Evolutionary conservation across 2,329 filamentous ascomycete species (phyloP), one percentile per base, ranked within the genome.

Genomic region (Fusarium sp.): DNA sequence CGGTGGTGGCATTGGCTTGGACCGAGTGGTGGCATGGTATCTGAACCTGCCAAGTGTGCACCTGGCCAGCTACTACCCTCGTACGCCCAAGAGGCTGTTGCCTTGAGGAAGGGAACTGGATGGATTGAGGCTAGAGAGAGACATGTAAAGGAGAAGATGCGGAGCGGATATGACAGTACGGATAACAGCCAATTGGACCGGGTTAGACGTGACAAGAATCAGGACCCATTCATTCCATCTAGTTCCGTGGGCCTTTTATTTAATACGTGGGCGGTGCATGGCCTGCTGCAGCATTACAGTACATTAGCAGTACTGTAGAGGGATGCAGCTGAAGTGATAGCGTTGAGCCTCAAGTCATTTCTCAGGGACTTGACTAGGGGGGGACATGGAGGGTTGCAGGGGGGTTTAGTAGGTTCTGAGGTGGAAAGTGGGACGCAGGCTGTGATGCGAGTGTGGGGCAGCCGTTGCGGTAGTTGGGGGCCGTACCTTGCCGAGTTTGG

Each of bases 1-100:
- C 40, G 94, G 94, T 70, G 94, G 94, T 75, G 94, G 94, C 79
- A 95, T 97, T 73, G 94, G 95, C 52, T 85, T 98, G 54, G 94
- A 98, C 83, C 91, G 95, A 77, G 92, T 98, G 55, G 91, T 97
- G 53, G 87, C 88, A 7, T 90, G 87, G 86, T 90, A 86, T 76
- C 77, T 90, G 65, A 85, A 85, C 72, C 75, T 90, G 70, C 88
- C 88, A 3, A 88, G 84, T 72, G 87, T 90, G 59, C 88, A 90
- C 72, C 79, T 90, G 52, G 84, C 87, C 27, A 82, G 82, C 54
- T 89, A 85, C 74, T 90, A 89, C 76, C 88, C 88, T 10, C 82
- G 88, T 51, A 90, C 88, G 15, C 88, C 88, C 8, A 90, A 89
- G 84, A 84, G 88, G 62, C 78, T 90, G 71, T 73, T 84, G 65